Conservation (phyloP, 2,329 filamentous ascomycete species). For the Seiridium cupressi region DNA sequence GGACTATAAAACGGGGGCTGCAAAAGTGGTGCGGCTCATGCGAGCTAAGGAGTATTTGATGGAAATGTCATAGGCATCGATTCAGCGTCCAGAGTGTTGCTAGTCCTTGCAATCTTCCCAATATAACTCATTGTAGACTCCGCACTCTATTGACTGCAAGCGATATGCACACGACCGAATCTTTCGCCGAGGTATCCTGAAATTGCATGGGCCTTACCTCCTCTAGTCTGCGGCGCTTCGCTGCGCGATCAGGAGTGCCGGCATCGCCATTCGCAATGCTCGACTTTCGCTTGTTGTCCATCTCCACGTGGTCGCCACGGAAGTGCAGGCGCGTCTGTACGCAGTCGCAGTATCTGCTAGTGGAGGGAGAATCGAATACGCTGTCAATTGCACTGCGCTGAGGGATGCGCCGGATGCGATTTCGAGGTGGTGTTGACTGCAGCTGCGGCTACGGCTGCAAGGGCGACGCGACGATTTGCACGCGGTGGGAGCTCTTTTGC, state of each 20-base stretch:
- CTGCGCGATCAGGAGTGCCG: constrained; percentile 51
- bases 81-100: background rate
- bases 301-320: constrained; percentile 25
- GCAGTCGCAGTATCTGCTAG: background rate
- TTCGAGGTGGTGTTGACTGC: constrained; percentile 9
- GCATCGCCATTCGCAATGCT: constrained; percentile 39
- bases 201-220: constrained; percentile 37
- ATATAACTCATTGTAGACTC: background rate
- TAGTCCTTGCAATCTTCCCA: background rate
- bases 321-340: constrained; percentile 11
- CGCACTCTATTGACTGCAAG: background rate
- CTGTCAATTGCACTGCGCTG: background rate
- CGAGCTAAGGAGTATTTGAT: constrained; percentile 7
- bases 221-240: constrained; percentile 54
- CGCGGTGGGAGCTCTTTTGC: constrained; percentile 8
- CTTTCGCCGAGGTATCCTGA: background rate
- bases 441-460: background rate
- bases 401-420: constrained; percentile 1
- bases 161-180: background rate
- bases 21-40: background rate
- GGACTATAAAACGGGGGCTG: background rate
- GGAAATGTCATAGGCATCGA: background rate
- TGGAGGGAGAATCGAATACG: constrained; percentile 7
- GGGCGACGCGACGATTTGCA: constrained; percentile 10
- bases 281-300: constrained; percentile 59